phyloP scores from a whole-genome alignment of 2,329 filamentous ascomycete genomes.

The Botrytis elliptica region DNA sequence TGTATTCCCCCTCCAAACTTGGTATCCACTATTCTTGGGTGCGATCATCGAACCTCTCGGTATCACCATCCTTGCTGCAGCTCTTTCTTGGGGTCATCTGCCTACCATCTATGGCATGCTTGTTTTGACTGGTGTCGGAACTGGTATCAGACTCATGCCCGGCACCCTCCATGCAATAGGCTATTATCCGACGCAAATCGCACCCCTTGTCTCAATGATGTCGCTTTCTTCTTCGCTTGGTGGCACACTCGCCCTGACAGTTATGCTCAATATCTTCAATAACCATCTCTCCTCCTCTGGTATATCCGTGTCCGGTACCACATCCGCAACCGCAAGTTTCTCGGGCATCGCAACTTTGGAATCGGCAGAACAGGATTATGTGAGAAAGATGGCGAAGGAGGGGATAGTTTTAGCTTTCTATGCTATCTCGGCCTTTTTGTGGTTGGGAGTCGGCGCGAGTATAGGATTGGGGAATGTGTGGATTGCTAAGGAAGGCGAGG shows the following conservation, averaged over 20 bases:
- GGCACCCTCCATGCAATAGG: constrained; percentile 59
- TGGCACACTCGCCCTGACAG: constrained; percentile 62
- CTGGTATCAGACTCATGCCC: constrained; percentile 65
- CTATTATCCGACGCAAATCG: constrained; percentile 57
- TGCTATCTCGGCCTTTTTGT: constrained; percentile 59
- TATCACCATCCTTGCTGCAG: constrained; percentile 57
- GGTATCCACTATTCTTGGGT: constrained; percentile 56
- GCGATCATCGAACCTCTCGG: constrained; percentile 57
- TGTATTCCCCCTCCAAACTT: constrained; percentile 59
- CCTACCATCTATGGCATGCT: constrained; percentile 64
- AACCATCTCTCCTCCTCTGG: constrained; percentile 45
- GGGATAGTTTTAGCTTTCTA: constrained; percentile 67
- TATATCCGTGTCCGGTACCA: constrained; percentile 27
- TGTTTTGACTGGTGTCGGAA: constrained; percentile 61
- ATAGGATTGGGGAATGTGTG: constrained; percentile 50
- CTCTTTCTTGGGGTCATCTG: constrained; percentile 50
- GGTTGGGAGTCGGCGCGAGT: constrained; percentile 46
- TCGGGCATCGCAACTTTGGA: neutral
- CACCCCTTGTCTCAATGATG: constrained; percentile 59
- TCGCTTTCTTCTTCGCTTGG: constrained; percentile 61
- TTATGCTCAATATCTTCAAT: constrained; percentile 70
- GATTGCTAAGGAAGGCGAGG: constrained; percentile 33
- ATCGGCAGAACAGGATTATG: constrained; percentile 42
- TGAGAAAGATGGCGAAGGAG: constrained; percentile 48
- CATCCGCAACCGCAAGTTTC: neutral